These are phyloP conservation scores for Teratosphaeria nubilosa DNA, from an alignment of 2,329 filamentous ascomycete genomes.

Conservation along the genomic window DNA sequence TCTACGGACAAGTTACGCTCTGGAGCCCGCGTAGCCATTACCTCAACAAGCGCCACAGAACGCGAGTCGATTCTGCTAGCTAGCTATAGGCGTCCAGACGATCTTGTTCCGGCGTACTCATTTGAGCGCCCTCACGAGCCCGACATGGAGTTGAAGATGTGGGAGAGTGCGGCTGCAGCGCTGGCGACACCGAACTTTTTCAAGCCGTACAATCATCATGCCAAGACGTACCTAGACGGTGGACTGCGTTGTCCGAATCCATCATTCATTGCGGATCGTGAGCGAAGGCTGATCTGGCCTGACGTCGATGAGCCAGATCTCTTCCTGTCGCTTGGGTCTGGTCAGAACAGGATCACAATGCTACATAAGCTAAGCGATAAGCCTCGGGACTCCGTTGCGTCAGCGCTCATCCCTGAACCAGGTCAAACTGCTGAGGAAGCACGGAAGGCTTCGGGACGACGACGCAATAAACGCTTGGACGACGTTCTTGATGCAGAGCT, in stretches of 20 bases:
- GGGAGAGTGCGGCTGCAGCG: slow-evolving; percentile 44
- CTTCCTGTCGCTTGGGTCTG: slow-evolving; percentile 26
- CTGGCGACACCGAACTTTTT: slow-evolving; percentile 42
- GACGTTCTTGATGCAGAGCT: slow-evolving; percentile 28
- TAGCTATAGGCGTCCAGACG: slow-evolving; percentile 35
- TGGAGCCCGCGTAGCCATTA: slow-evolving; percentile 33
- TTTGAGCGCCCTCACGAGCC: slow-evolving; percentile 32
- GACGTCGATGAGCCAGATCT: slow-evolving; percentile 24
- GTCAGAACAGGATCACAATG: slow-evolving; percentile 22
- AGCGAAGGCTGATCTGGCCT: slow-evolving; percentile 28
- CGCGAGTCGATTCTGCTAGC: slow-evolving; percentile 33
- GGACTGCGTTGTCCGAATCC: slow-evolving; percentile 43
- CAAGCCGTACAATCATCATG: slow-evolving; percentile 40
- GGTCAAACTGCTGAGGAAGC: slow-evolving; percentile 5
- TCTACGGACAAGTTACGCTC: slow-evolving; percentile 12
- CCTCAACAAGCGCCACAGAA: slow-evolving; percentile 31
- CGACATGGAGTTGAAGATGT: slow-evolving; percentile 35
- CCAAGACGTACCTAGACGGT: slow-evolving; percentile 41
- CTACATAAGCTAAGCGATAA: slow-evolving; percentile 20
- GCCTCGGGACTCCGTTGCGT: slow-evolving; percentile 7
- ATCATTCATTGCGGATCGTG: slow-evolving; percentile 40
- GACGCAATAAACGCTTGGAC: slow-evolving; percentile 19
- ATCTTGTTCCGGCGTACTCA: slow-evolving; percentile 22
- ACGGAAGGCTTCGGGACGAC: slow-evolving; percentile 11
- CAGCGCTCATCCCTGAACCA: slow-evolving; percentile 1